Evolutionary conservation across 2,329 filamentous ascomycete species (phyloP).

Genomic region (Simplicillium aogashimaense): DNA sequence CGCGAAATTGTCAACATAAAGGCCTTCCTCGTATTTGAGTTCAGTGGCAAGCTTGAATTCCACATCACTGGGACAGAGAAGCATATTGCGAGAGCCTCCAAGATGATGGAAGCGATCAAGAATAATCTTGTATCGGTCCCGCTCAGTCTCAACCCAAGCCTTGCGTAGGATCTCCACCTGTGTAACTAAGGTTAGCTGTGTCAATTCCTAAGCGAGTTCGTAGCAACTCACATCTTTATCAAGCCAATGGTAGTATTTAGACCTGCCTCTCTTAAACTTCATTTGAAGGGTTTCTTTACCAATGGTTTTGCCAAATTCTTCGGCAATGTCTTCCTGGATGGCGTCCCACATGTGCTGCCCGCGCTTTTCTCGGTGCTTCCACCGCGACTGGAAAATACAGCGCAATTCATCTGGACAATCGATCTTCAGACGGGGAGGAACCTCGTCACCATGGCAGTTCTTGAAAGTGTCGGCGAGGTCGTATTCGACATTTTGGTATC

Average conservation of each 20-base stretch:
- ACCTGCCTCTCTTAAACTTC: conserved; percentile 41
- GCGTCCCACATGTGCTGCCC: conserved; percentile 50
- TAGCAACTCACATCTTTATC: conserved; percentile 35
- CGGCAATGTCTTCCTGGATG: conserved; percentile 33
- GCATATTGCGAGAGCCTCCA: conserved; percentile 36
- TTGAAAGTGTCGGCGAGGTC: conserved; percentile 20
- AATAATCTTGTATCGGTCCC: conserved; percentile 30
- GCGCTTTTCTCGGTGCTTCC: conserved; percentile 32
- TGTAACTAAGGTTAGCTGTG: background rate
- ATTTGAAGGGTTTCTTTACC: conserved; percentile 45
- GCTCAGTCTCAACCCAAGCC: conserved; percentile 30
- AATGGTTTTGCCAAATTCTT: conserved; percentile 22
- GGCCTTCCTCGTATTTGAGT: conserved; percentile 25
- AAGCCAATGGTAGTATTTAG: conserved; percentile 39
- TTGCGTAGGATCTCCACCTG: conserved; percentile 30
- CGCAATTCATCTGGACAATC: conserved; percentile 36
- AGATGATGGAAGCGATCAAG: conserved; percentile 35
- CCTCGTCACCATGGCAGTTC: conserved; percentile 23
- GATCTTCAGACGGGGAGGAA: conserved; percentile 28
- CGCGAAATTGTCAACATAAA: conserved; percentile 27
- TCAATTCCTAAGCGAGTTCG: background rate
- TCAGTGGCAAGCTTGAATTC: conserved; percentile 38
- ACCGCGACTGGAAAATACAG: conserved; percentile 39
- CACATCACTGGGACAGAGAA: conserved; percentile 39
- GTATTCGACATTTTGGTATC: conserved; percentile 6